Conservation (phyloP, 2,329 filamentous ascomycete species). For the Diplocarpon mali region DNA sequence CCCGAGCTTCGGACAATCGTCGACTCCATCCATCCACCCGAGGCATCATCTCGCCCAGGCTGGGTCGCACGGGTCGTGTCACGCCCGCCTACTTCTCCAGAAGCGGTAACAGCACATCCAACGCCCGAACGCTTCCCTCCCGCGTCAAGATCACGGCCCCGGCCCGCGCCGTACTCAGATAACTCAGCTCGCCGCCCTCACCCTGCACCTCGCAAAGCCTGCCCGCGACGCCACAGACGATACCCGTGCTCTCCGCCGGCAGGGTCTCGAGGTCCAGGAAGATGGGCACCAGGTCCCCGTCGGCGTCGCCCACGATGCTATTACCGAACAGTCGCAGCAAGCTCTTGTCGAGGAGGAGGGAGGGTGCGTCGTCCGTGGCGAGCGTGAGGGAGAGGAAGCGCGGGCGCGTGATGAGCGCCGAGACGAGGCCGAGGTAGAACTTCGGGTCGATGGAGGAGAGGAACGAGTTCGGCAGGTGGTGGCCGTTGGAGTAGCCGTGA, state of each 20-base stretch:
- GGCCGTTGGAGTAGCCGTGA: slow-evolving; percentile 26
- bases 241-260: slow-evolving; percentile 81
- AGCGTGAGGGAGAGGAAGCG: slow-evolving; percentile 65
- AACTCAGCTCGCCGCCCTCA: slow-evolving; percentile 60
- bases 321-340: slow-evolving; percentile 58
- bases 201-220: slow-evolving; percentile 50
- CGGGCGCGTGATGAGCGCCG: slow-evolving; percentile 49
- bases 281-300: slow-evolving; percentile 68
- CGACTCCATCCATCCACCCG: too few species aligned
- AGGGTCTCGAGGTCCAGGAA: slow-evolving; percentile 74
- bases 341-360: slow-evolving; percentile 58
- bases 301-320: slow-evolving; percentile 64
- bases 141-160: slow-evolving; percentile 80
- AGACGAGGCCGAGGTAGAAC: slow-evolving; percentile 51
- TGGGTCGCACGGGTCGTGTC: too few species aligned
- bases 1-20: too few species aligned
- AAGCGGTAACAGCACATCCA: slow-evolving; percentile 52
- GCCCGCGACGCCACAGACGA: slow-evolving; percentile 88
- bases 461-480: slow-evolving; percentile 33
- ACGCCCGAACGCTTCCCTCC: slow-evolving; percentile 60
- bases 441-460: slow-evolving; percentile 50
- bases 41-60: too few species aligned
- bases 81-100: slow-evolving; percentile 10
- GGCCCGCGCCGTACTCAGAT: slow-evolving; percentile 77
- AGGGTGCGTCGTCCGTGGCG: slow-evolving; percentile 62